A percentile compares a stretch with the other conserved stretches of the same genome.
phyloP scores from a whole-genome alignment of 169 alveolate species.

The Babesia ovata region DNA sequence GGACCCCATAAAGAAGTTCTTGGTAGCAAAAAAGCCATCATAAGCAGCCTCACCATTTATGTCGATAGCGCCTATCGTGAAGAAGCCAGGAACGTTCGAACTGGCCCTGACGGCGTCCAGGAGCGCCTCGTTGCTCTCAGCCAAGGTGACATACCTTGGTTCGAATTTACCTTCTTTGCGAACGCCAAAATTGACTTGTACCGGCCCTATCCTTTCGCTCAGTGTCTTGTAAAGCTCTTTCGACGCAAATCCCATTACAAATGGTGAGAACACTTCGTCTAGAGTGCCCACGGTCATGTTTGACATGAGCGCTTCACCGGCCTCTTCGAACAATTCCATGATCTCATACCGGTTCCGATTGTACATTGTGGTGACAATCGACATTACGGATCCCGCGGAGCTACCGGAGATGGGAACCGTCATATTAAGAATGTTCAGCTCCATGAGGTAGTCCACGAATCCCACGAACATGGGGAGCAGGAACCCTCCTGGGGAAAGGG shows the following conservation, averaged over 20 bases:
- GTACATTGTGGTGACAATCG: constrained; percentile 44
- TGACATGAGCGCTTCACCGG: background rate
- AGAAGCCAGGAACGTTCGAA: constrained; percentile 71
- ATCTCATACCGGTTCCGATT: background rate
- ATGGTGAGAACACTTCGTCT: constrained; percentile 27
- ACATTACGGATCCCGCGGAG: constrained; percentile 74
- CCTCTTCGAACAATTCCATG: background rate
- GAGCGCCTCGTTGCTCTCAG: constrained; percentile 53
- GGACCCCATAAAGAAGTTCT: constrained; percentile 53
- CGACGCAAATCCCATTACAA: constrained; percentile 22
- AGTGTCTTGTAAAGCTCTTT: constrained; percentile 48
- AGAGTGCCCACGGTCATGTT: constrained; percentile 4
- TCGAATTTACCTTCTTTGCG: constrained; percentile 27
- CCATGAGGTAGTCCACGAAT: constrained; percentile 64
- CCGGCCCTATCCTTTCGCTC: constrained; percentile 65
- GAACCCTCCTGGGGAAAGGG: constrained; percentile 76
- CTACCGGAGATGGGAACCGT: constrained; percentile 74
- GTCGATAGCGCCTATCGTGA: constrained; percentile 54
- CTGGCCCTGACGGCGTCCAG: constrained; percentile 68
- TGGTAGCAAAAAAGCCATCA: constrained; percentile 71
- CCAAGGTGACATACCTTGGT: constrained; percentile 21
- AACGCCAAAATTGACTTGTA: constrained; percentile 36
- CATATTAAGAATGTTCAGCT: constrained; percentile 64
- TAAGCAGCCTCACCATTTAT: constrained; percentile 57
- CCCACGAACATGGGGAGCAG: constrained; percentile 72